Evolutionary conservation across 2,329 filamentous ascomycete species (phyloP).

Genomic region (Colletotrichum tropicale): DNA sequence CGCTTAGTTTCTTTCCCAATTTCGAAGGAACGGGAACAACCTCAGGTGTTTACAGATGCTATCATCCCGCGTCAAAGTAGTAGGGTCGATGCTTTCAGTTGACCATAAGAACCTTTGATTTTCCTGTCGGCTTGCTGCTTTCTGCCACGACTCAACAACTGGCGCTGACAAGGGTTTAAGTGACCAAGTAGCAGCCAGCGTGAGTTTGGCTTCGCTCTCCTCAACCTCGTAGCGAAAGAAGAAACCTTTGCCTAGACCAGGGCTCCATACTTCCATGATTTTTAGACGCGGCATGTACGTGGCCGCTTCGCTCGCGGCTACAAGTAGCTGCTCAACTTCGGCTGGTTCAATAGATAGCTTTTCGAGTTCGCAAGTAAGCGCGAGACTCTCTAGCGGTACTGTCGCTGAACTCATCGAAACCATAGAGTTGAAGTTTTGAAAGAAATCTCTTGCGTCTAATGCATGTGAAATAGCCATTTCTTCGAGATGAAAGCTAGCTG

Average conservation of each 20-base stretch:
- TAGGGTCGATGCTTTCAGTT: background rate
- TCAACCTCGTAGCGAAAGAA: background rate
- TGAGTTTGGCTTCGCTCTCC: background rate
- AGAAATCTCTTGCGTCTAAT: background rate
- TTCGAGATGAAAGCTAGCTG: background rate
- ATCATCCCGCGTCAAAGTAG: fast-evolving
- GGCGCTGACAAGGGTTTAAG: too few relatives aligned
- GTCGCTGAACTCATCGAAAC: background rate
- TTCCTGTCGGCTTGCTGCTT: fast-evolving
- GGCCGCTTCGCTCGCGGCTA: background rate
- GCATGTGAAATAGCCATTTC: background rate
- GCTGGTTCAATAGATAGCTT: background rate
- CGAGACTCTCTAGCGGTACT: background rate
- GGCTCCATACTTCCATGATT: background rate
- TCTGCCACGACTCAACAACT: background rate
- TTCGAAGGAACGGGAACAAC: background rate
- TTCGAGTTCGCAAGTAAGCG: background rate
- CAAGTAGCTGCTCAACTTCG: background rate
- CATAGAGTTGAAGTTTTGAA: background rate
- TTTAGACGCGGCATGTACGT: background rate
- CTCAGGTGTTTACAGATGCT: background rate
- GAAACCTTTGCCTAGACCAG: background rate
- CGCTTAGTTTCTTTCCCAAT: background rate
- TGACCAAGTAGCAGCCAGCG: background rate
- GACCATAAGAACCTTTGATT: background rate